A percentile compares a stretch with the other conserved stretches of the same genome.
These are phyloP conservation scores for Phoma sp. DNA, from an alignment of 2,329 filamentous ascomycete genomes.

Conservation along the genomic window DNA sequence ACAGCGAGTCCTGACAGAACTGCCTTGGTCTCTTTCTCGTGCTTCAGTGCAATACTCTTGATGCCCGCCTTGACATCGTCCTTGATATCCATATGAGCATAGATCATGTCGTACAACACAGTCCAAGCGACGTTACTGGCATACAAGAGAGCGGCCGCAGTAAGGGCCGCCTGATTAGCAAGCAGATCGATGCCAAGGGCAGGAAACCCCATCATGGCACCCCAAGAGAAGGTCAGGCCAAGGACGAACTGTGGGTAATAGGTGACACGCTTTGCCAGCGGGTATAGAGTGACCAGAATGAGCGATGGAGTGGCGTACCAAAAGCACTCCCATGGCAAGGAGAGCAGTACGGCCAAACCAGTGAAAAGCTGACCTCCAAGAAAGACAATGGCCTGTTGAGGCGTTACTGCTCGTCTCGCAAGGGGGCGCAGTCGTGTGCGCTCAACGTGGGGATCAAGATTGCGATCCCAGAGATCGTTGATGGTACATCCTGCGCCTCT, in stretches of 20 bases:
- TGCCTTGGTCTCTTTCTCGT: slow-evolving; percentile 77
- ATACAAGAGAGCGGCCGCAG: slow-evolving; percentile 73
- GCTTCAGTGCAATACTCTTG: slow-evolving; percentile 83
- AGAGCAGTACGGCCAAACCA: slow-evolving; percentile 75
- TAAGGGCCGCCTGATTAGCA: slow-evolving; percentile 64
- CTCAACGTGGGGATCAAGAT: slow-evolving; percentile 80
- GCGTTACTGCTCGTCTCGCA: slow-evolving; percentile 76
- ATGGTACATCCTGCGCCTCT: slow-evolving; percentile 86
- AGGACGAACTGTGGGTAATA: slow-evolving; percentile 87
- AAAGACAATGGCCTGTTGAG: slow-evolving; percentile 73
- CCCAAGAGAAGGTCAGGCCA: slow-evolving; percentile 87
- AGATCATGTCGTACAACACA: slow-evolving; percentile 89
- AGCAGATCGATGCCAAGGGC: slow-evolving; percentile 80
- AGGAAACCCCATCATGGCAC: slow-evolving; percentile 85
- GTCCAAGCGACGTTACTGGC: slow-evolving; percentile 85
- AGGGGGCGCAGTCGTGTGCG: slow-evolving; percentile 81
- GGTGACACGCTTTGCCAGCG: slow-evolving; percentile 82
- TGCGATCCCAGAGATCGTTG: slow-evolving; percentile 89
- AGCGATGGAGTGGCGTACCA: slow-evolving; percentile 80
- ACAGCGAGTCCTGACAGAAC: slow-evolving; percentile 74
- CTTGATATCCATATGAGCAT: slow-evolving; percentile 89
- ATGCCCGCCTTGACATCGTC: slow-evolving; percentile 87
- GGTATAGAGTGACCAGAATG: slow-evolving; percentile 75
- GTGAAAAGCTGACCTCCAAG: slow-evolving; percentile 75
- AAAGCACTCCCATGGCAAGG: slow-evolving; percentile 76